Evolutionary conservation across 2,329 filamentous ascomycete species (phyloP).

Genomic region (Raffaelea albimanens): DNA sequence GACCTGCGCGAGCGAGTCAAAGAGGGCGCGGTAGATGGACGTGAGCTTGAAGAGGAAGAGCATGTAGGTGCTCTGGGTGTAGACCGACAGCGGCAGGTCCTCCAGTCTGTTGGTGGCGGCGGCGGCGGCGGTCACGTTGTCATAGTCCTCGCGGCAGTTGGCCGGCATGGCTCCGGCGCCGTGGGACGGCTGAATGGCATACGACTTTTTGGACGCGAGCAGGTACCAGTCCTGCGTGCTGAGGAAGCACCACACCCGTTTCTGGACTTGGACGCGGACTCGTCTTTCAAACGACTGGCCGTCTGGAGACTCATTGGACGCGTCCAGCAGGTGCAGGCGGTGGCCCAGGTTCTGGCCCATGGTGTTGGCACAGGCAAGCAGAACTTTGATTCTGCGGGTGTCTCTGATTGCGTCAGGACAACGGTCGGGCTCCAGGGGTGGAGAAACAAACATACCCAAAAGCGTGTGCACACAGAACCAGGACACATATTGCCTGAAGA

Average conservation of each 20-base stretch:
- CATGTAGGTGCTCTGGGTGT: slow-evolving; percentile 3
- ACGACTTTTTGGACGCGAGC: slow-evolving; percentile 1
- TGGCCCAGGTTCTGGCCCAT: background rate
- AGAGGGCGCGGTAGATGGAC: background rate
- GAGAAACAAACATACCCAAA: background rate
- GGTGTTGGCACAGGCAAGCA: background rate
- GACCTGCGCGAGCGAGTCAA: background rate
- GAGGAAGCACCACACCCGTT: slow-evolving; percentile 2
- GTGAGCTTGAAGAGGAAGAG: background rate
- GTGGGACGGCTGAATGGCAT: background rate
- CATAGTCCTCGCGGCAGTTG: slow-evolving; percentile 3
- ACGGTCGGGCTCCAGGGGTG: too few species aligned
- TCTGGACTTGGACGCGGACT: background rate
- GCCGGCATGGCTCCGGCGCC: background rate
- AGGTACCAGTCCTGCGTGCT: slow-evolving; percentile 1
- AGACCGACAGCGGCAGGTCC: background rate
- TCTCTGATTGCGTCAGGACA: background rate
- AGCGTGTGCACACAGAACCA: background rate
- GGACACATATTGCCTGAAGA: background rate
- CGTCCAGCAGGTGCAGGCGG: background rate
- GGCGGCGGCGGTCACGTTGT: background rate
- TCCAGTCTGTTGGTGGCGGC: background rate
- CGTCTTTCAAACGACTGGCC: background rate
- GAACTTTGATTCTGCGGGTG: background rate
- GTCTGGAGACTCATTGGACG: too few species aligned